phyloP scores from a whole-genome alignment of 83 land plant species.

The Picea mariana region DNA sequence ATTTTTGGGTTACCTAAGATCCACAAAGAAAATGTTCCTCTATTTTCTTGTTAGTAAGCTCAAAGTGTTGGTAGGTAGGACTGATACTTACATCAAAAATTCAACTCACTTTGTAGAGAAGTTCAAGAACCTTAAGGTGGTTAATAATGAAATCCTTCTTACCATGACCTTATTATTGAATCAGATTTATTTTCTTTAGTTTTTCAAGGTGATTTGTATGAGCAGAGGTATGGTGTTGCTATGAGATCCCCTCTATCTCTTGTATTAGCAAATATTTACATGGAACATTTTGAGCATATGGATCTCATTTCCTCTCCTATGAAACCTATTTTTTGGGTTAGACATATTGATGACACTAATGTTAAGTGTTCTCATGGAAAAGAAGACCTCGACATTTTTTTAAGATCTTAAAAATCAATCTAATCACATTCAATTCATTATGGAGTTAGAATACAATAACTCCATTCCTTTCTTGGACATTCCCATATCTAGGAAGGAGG shows the following conservation, averaged over 20 bases:
- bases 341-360: not conserved
- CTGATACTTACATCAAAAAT: no score
- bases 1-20: no score
- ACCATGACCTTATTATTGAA: no score
- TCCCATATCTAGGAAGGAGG: not conserved
- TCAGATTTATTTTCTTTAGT: not conserved
- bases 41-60: no score
- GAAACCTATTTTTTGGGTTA: not conserved
- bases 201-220: not conserved
- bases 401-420: not conserved
- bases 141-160: no score
- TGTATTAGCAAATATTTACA: not conserved
- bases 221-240: not conserved
- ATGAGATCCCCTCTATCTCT: not conserved
- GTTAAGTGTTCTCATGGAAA: not conserved
- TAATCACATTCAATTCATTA: not conserved
- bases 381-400: not conserved
- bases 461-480: not conserved
- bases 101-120: no score
- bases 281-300: not conserved
- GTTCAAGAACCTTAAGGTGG: no score
- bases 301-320: not conserved
- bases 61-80: no score
- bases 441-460: not conserved
- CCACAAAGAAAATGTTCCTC: no score